Conservation (phyloP, 495 filamentous ascomycete genomes). For the Neohortaea acidophila region DNA sequence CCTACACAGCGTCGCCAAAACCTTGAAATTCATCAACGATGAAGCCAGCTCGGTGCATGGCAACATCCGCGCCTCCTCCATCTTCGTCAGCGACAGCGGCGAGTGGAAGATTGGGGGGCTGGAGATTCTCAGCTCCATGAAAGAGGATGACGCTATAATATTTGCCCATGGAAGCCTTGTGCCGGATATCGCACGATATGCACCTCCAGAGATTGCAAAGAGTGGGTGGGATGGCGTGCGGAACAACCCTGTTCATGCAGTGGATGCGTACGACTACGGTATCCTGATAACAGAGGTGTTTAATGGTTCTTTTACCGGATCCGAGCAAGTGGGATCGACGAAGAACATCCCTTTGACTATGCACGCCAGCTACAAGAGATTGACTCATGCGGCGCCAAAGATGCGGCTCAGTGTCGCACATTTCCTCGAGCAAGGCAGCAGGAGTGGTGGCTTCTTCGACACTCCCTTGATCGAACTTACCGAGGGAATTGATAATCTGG, state of each 20-base stretch:
- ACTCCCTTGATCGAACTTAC: conserved; percentile 80
- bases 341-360: conserved; percentile 77
- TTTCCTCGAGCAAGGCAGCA: conserved; percentile 79
- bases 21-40: conserved; percentile 87
- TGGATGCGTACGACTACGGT: conserved; percentile 78
- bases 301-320: conserved; percentile 57
- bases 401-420: conserved; percentile 65
- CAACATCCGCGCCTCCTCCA: conserved; percentile 62
- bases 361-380: conserved; percentile 75
- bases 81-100: conserved; percentile 86
- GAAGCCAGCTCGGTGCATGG: conserved; percentile 87
- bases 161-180: conserved; percentile 78
- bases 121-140: conserved; percentile 83
- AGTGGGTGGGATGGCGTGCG: conserved; percentile 80
- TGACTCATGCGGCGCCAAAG: conserved; percentile 80
- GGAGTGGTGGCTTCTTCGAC: conserved; percentile 76
- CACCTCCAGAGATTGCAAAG: conserved; percentile 72
- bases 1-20: conserved; percentile 73
- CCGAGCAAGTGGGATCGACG: conserved; percentile 65
- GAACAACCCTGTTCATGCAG: conserved; percentile 60
- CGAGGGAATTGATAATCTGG: conserved; percentile 81
- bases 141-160: conserved; percentile 83
- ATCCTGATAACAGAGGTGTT: conserved; percentile 80
- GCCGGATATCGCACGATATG: conserved; percentile 66
- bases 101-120: conserved; percentile 96